Percentiles rank a stretch among this genome's conserved stretches.
These are phyloP conservation scores for Microsporum canis DNA, from an alignment of 2,329 filamentous ascomycete genomes.

Conservation along the genomic window DNA sequence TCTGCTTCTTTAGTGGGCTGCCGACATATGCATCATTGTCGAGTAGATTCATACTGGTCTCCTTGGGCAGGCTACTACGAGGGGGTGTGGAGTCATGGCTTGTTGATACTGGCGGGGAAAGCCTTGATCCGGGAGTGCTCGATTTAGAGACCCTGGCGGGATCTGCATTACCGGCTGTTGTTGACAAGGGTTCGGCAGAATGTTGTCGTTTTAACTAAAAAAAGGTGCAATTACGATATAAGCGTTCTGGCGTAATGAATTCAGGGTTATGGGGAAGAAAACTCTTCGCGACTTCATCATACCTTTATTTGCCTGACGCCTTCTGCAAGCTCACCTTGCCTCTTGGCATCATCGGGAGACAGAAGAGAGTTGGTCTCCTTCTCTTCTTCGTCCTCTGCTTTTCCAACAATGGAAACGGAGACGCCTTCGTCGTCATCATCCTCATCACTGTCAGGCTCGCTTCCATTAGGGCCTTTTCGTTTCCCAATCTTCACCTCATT, in stretches of 20 bases:
- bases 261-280: background rate
- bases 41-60: conserved; percentile 15
- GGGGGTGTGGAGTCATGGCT: conserved; percentile 30
- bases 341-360: conserved; percentile 50
- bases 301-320: conserved; percentile 57
- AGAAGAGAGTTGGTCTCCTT: conserved; percentile 39
- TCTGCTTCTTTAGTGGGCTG: conserved; percentile 38
- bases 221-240: background rate
- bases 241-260: background rate
- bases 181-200: conserved; percentile 44
- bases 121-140: conserved; percentile 27
- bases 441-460: conserved; percentile 64
- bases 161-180: conserved; percentile 26
- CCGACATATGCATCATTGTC: conserved; percentile 31
- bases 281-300: conserved; percentile 15
- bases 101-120: conserved; percentile 24
- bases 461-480: conserved; percentile 45
- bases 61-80: conserved; percentile 11
- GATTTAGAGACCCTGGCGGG: conserved; percentile 34
- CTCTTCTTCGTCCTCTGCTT: conserved; percentile 50
- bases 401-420: conserved; percentile 47
- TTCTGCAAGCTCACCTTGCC: conserved; percentile 51
- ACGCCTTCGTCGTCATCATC: conserved; percentile 61
- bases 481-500: conserved; percentile 48
- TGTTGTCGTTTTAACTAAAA: conserved; percentile 54